phyloP scores from a whole-genome alignment of 768 basidiomycete genomes.

The Tricholoma flavovirens region DNA sequence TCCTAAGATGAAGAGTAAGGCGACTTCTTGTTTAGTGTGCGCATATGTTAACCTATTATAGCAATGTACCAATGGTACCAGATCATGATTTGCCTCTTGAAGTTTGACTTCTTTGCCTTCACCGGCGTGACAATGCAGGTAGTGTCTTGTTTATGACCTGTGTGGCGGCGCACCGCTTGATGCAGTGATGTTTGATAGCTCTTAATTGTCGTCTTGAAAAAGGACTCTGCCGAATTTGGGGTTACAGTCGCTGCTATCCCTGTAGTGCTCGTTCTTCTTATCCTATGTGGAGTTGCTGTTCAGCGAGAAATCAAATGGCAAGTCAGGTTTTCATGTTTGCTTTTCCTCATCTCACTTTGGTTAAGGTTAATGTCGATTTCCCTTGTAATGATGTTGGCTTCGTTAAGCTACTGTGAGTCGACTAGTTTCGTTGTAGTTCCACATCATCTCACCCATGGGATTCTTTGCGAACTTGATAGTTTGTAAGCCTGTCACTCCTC shows the following conservation, averaged over 20 bases:
- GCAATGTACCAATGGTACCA: slow-evolving; percentile 89
- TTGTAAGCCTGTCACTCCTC: slow-evolving; percentile 1
- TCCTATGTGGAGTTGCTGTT: slow-evolving; percentile 62
- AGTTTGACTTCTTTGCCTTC: slow-evolving; percentile 89
- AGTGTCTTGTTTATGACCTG: neutral
- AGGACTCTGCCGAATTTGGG: slow-evolving; percentile 69
- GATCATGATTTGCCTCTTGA: slow-evolving; percentile 81
- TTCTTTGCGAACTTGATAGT: neutral
- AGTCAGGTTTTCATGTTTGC: neutral
- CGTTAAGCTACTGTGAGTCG: slow-evolving; percentile 71
- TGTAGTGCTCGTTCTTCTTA: slow-evolving; percentile 61
- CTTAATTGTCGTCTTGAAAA: slow-evolving; percentile 67
- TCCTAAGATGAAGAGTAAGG: slow-evolving; percentile 74
- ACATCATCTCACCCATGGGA: neutral
- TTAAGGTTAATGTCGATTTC: slow-evolving; percentile 67
- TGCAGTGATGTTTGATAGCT: slow-evolving; percentile 41
- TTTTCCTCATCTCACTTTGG: neutral
- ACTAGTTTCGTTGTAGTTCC: neutral
- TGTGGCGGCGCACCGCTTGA: neutral
- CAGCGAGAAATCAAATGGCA: slow-evolving; percentile 79
- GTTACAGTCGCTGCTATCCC: slow-evolving; percentile 82
- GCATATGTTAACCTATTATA: slow-evolving; percentile 23
- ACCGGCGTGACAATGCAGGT: slow-evolving; percentile 88
- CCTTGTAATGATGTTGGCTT: slow-evolving; percentile 71
- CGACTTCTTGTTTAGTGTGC: neutral